Base-by-base conservation (phyloP, 331 rosid genomes). In the Erythrophleum ivorense region DNA sequence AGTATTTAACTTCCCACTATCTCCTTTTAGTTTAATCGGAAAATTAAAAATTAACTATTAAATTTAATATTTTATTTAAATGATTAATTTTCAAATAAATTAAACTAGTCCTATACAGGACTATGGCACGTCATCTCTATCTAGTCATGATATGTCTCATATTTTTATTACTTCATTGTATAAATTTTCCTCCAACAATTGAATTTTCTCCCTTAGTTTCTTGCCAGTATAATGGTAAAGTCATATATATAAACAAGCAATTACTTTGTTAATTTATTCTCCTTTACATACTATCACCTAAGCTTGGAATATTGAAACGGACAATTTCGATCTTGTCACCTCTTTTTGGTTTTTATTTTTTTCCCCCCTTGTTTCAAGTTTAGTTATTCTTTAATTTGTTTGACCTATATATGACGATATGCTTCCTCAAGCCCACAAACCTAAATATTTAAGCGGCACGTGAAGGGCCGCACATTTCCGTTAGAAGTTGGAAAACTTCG, bases 401-500 rank as follows among this genome's bases (percentile, higher is more conserved):
- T 48, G 40, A 49, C 45, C 36, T 60, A 24, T 1, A 24, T 24
- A 19, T 19, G 73, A 33, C 33, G 40, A 19, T 19, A 38, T 31
- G 31, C 15, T 15, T 66, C 66, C 34, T 53, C 67, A 43, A 53
- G 65, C 38, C 55, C 5, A 53, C 46, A 69, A 18, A 9, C 68
- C 58, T 38, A 24, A 49, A 73, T 31, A 63, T 70, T 67, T 18
- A 40, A 50, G 82, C 64, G n/a, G 55, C 48, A 82, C 76, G 74
- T 21, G 40, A 52, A 34, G 29, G 60, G 78, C 11, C n/a, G 68
- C 41, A 31, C 4, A 31, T 41, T 62, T 62, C 19, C 5, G 9
- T 62, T 31, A 12, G 68, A 62, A 62, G 68, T 33, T 33, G 31
- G 8, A 62, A 4, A 31, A 58, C 64, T 62, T 12, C 43, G 41